Evolutionary conservation across 2,329 filamentous ascomycete genomes (phyloP), one percentile per base, ranked within the genome.

Genomic region (Fonsecaea nubica): DNA sequence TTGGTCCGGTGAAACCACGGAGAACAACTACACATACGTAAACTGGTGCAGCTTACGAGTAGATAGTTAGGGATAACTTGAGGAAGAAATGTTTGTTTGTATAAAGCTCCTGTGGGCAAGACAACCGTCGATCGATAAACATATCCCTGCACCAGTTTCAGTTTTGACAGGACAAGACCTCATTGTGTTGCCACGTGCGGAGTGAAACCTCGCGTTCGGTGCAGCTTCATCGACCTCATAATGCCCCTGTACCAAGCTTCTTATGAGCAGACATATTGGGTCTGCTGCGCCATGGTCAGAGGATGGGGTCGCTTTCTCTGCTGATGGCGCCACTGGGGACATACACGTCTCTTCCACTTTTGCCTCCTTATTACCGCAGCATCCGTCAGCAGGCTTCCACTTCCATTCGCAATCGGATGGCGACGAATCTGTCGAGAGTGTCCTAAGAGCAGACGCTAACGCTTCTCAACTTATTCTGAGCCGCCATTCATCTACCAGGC

Each of bases 401-500:
- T 32, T 32, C 30, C 30, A 32, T 32, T 32, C 30, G 30, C 30
- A 32, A 32, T 32, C 30, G 6, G 5, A 32, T 4, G 3, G 15
- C 5, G 40, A n/a, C 15, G n/a, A 6, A 7, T 3, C 15, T 7
- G 15, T n/a, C 40, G 13, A n/a, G 6, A n/a, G 40, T n/a, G n/a
- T 42, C 15, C 7, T 7, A 10, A 15, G 42, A 21, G 42, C n/a
- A 9, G 10, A 21, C 9, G 8, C 10, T 3, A 4, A 21, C 9
- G 8, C 10, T 3, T 48, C 42, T 48, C 42, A 48, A 48, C 42
- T 48, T 18, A 48, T 18, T 6, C 21, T 21, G 9, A 48, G 8
- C 42, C 42, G 42, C 73, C 72, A 82, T 64, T 82, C 80, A 25
- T 77, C 75, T 15, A 80, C 74, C 60, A 82, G 60, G 1, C 78